Percentiles rank a stretch among this genome's conserved stretches.
These are phyloP conservation scores for Psilocybe sp. DNA, from an alignment of 768 basidiomycete genomes.

Conservation along the genomic window DNA sequence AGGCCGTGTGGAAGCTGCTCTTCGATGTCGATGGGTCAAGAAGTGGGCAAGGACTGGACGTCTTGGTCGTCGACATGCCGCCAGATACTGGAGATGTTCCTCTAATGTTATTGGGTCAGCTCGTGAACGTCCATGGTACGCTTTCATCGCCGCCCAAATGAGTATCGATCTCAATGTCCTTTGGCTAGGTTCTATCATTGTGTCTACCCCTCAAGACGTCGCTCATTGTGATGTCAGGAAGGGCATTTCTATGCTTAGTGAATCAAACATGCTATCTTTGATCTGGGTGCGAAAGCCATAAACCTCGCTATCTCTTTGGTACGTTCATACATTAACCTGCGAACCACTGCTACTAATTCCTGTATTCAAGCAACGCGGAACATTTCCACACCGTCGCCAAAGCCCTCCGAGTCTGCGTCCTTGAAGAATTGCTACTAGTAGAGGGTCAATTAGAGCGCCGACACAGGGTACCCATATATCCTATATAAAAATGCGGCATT, in stretches of 20 bases:
- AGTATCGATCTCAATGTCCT: neutral
- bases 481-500: too few relatives aligned
- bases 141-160: neutral
- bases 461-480: too few relatives aligned
- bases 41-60: conserved; percentile 59
- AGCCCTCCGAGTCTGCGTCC: conserved; percentile 53
- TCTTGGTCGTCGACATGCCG: conserved; percentile 93
- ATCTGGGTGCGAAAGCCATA: conserved; percentile 61
- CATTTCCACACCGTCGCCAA: conserved; percentile 58
- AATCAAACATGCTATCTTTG: conserved; percentile 88
- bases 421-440: conserved; percentile 57
- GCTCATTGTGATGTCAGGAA: conserved; percentile 89
- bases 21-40: conserved; percentile 92
- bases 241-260: conserved; percentile 90
- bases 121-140: conserved; percentile 18
- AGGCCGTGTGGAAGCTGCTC: conserved; percentile 92
- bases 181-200: conserved; percentile 85
- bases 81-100: conserved; percentile 97
- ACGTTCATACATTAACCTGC: neutral
- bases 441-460: too few relatives aligned
- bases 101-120: conserved; percentile 66
- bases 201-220: conserved; percentile 95
- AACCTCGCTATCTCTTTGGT: conserved; percentile 31
- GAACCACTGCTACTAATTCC: neutral
- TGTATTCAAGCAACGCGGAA: conserved; percentile 53